Evolutionary conservation across 2,329 filamentous ascomycete genomes (phyloP), one percentile per base, ranked within the genome.

Genomic region (Aspergillus fructus): DNA sequence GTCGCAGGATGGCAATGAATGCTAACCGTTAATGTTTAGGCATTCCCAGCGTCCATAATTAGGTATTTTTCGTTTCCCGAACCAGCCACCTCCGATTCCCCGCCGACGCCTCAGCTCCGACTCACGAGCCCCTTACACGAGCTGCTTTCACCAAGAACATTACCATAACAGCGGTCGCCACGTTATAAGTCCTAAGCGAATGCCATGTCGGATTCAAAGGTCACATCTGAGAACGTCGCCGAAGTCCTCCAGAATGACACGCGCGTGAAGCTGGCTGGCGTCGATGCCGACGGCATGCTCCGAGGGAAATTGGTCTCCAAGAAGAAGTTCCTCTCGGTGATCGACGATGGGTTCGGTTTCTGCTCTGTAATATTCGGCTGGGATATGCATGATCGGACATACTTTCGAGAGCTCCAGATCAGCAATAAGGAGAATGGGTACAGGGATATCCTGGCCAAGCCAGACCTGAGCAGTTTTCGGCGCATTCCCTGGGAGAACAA

Each of bases 341-440:
- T 88, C n/a, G 76, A 84, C 42, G 83, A 86, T 45, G 93, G 92
- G 51, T 96, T 96, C 67, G 93, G 92, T 53, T 96, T 96, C 81
- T 96, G 93, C 80, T 94, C 90, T 19, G 91, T 96, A 64, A 86
- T 96, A 63, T 96, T 96, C 68, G 92, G 93, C 72, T 96, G 93
- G 93, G 92, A 97, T 76, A 96, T 96, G 91, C 92, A 97, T 75
- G 93, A 97, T 70, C 83, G 86, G 78, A 96, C 91, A 11, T 97
- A 96, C 74, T 88, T 90, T 72, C 86, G 83, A 66, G 92, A 96
- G 76, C 84, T 96, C 62, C 84, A 85, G 68, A 89, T 96, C 73
- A 94, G 90, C 76, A 96, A 96, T 77, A 89, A 90, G 65, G 88
- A 91, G 68, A 96, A 96, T 72, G 92, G 92, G 43, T 96, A 96